Percentiles rank a stretch among this genome's conserved stretches.
Conservation (phyloP, 805 yeast species). For the Candida arabinofermentans region DNA sequence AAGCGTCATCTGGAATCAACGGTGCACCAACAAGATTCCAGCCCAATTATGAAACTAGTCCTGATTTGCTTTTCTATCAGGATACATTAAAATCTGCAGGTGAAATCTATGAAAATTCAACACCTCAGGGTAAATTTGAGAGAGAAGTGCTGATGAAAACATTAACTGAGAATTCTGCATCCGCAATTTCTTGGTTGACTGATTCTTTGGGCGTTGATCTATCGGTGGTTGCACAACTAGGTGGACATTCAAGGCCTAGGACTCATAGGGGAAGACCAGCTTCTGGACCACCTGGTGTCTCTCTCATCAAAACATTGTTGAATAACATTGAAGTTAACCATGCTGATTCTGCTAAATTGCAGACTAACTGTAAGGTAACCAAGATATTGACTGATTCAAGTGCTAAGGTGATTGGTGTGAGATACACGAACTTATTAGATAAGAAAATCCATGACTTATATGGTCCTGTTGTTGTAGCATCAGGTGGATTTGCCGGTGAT, state of each 20-base stretch:
- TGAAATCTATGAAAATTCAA: conserved; percentile 39
- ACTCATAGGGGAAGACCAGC: conserved; percentile 77
- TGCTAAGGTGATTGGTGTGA: conserved; percentile 20
- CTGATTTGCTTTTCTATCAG: conserved; percentile 51
- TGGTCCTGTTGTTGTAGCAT: conserved; percentile 60
- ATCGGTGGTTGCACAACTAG: conserved; percentile 66
- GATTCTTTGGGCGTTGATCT: conserved; percentile 54
- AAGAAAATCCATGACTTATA: conserved; percentile 22
- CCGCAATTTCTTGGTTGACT: conserved; percentile 73
- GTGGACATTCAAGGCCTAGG: conserved; percentile 78
- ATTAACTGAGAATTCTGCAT: conserved; percentile 56
- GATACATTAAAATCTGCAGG: conserved; percentile 67
- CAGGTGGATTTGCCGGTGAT: conserved; percentile 69
- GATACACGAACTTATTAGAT: conserved; percentile 30
- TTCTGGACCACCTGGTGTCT: conserved; percentile 57
- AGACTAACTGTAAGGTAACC: conserved; percentile 34
- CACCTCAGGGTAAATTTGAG: conserved; percentile 22
- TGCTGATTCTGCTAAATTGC: conserved; percentile 34
- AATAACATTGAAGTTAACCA: conserved; percentile 44
- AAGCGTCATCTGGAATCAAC: conserved; percentile 65
- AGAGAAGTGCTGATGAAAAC: conserved; percentile 54
- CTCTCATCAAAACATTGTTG: conserved; percentile 52
- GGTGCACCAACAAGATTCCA: conserved; percentile 73
- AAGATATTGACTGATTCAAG: conserved; percentile 33
- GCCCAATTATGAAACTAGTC: conserved; percentile 37